These are phyloP conservation scores for Elongisporangium senticosum DNA, from an alignment of 352 stramenopile genomes.

Conservation along the genomic window DNA sequence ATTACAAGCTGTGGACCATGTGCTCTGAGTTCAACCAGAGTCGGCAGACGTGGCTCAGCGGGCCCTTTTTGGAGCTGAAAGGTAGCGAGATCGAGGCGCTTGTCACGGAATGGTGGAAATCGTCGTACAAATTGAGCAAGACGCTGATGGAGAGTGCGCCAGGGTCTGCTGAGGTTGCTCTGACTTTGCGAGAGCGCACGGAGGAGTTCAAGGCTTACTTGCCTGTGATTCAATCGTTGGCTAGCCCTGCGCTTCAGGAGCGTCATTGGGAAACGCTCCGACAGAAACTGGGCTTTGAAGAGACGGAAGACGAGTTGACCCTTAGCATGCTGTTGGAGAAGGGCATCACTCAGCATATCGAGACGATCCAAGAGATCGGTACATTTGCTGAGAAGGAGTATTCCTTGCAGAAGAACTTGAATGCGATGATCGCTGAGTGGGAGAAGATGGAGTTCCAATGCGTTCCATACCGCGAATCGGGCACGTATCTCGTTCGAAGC, in stretches of 20 bases:
- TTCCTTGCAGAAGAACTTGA: constrained; percentile 89
- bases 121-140: constrained; percentile 89
- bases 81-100: constrained; percentile 83
- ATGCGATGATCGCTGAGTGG: constrained; percentile 94
- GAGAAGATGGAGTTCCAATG: constrained; percentile 91
- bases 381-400: constrained; percentile 95
- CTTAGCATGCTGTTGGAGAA: constrained; percentile 76
- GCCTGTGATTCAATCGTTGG: constrained; percentile 90
- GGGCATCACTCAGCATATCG: constrained; percentile 82
- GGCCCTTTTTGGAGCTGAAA: constrained; percentile 88
- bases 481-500: constrained; percentile 85
- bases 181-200: constrained; percentile 86
- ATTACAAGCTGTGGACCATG: constrained; percentile 95
- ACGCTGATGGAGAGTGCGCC: constrained; percentile 85
- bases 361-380: constrained; percentile 86
- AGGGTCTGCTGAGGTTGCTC: constrained; percentile 82
- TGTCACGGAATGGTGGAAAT: constrained; percentile 93
- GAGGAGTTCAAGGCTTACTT: constrained; percentile 91
- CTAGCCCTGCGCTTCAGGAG: constrained; percentile 88
- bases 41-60: constrained; percentile 89
- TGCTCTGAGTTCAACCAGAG: constrained; percentile 91
- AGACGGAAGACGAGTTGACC: constrained; percentile 82
- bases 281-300: constrained; percentile 86
- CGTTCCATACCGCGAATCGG: constrained; percentile 89
- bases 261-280: constrained; percentile 90